Conservation (phyloP, 805 yeast species). For the Debaryomyces hansenii region DNA sequence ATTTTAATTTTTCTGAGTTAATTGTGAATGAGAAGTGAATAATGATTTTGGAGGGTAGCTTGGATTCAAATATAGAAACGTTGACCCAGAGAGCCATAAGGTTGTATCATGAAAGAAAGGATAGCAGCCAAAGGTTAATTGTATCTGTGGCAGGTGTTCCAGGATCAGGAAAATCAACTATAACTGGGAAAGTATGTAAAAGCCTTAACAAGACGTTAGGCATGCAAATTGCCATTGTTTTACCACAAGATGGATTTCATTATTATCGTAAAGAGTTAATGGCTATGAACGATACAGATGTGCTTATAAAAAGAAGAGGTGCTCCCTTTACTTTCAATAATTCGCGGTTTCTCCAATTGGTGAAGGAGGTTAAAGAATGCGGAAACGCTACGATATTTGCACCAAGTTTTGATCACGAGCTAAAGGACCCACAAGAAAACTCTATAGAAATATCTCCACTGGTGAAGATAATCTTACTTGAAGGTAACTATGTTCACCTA, state of each 20-base stretch:
- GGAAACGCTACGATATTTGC: slow-evolving; percentile 31
- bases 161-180: slow-evolving; percentile 77
- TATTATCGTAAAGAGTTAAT: slow-evolving; percentile 23
- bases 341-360: slow-evolving; percentile 19
- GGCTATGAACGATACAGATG: slow-evolving; percentile 47
- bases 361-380: slow-evolving; percentile 8
- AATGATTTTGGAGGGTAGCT: not conserved
- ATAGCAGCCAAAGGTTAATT: slow-evolving; percentile 38
- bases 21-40: not conserved
- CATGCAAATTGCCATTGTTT: slow-evolving; percentile 10
- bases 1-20: too few species aligned
- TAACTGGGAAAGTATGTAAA: slow-evolving; percentile 46
- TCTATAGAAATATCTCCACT: slow-evolving; percentile 44
- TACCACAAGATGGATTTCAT: slow-evolving; percentile 35
- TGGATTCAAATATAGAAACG: not conserved
- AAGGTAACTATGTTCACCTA: slow-evolving; percentile 68
- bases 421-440: slow-evolving; percentile 62
- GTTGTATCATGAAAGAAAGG: not conserved
- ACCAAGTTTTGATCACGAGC: slow-evolving; percentile 71
- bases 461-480: slow-evolving; percentile 59
- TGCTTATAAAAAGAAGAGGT: slow-evolving; percentile 65
- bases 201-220: slow-evolving; percentile 7
- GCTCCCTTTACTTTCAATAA: slow-evolving; percentile 81
- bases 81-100: not conserved
- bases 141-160: slow-evolving; percentile 69